Evolutionary conservation across 106 monocot species (phyloP), one percentile per base, ranked within the genome.

Genomic region (Iris macrosiphon): DNA sequence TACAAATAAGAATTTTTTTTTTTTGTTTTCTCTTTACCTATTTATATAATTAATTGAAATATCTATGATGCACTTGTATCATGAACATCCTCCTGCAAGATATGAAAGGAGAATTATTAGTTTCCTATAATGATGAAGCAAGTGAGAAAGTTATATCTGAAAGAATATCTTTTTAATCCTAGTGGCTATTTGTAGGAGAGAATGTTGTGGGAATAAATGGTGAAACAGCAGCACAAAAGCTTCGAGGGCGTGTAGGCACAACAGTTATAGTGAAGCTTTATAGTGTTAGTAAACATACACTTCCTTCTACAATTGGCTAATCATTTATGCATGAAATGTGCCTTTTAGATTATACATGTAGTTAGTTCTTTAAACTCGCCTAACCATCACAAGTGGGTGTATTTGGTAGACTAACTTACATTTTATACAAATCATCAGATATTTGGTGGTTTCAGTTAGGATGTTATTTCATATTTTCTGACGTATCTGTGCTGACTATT

Each of bases 161-260:
- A 42, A n/a, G n/a, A 34, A 24, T 15, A 9, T n/a, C 19, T 10
- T 35, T 6, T 10, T 35, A 35, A 35, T 35, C 34, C 4, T 35
- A 4, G 4, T 35, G 34, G 34, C 10, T 35, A 10, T 35, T 35
- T 35, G 4, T 35, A 92, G 92, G 92, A 34, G 70, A 76, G 57
- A 73, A 23, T 53, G 72, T 92, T 52, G 44, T 32, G 33, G 86
- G 92, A 9, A 50, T 84, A 55, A 63, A 79, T 79, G 82, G 66
- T 15, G 86, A 86, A 61, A 52, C 68, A 31, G 82, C 86, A 16
- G 92, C 86, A 10, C 79, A 82, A 41, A 92, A 79, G 53, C 79
- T 92, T 32, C 62, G 86, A 72, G 86, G 92, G 42, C 82, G 63
- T 71, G 79, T 66, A 31, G 92, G 92, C 63, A 79, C 86, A 23